Base-by-base conservation (phyloP, 768 basidiomycete species). In the Xanthoconium stramineum region DNA sequence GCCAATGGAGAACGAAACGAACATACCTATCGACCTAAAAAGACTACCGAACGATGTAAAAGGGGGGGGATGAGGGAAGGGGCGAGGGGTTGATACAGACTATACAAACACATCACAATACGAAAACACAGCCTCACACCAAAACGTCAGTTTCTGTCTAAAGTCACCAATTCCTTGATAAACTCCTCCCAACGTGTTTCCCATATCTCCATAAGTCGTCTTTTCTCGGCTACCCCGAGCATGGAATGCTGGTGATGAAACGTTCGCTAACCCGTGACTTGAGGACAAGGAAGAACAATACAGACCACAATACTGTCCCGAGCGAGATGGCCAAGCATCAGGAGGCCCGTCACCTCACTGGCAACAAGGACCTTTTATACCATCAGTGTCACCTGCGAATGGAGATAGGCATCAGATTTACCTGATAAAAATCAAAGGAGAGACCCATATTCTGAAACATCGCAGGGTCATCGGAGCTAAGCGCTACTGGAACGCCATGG, bases 401-500 rank as follows among this genome's bases (percentile, higher is more conserved):
- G 32, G 35, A 53, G 10, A 43, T n/a, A 3, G 30, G 35, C 30
- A 17, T 43, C 33, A 2, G 32, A 20, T 65, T 56, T 60, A 83
- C 88, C 76, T 91, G 89, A 69, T 80, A 91, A 68, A 84, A 91
- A 69, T 91, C 89, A 65, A 81, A 91, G 0, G 86, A 84, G 6
- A 91, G 75, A 0, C 88, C 88, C 81, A 86, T 83, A 60, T 87
- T 88, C 14, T 88, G 86, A 61, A 92, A 91, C 24, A 85, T 77
- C 0, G 87, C 75, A 5, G 90, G 90, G 62, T 91, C 89, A 62
- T 91, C 90, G 7, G 85, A 88, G 63, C 79, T 82, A 4, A 91
- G 76, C 0, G 81, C 83, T 8, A 91, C 84, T 3, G 85, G 84
- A 9, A 91, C 78, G 1, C 88, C 88, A 57, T 89, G 76, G 67